phyloP scores from a whole-genome alignment of 345 rosid species.

The Pelargonium nanum region DNA sequence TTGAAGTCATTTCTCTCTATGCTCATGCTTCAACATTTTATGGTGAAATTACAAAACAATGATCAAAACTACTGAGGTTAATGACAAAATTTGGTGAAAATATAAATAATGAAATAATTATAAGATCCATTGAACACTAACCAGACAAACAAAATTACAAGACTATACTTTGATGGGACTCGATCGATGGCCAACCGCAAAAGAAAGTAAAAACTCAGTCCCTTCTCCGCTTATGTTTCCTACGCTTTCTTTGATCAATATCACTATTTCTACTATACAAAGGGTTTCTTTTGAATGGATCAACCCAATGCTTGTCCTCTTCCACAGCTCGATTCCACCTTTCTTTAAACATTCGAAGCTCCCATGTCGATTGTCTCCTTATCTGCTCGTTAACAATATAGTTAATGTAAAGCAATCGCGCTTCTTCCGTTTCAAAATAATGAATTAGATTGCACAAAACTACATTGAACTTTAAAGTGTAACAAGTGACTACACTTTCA shows the following conservation, averaged over 20 bases:
- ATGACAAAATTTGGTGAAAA: background rate
- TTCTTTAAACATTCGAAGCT: constrained; percentile 54
- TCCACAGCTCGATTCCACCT: constrained; percentile 69
- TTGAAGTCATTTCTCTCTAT: too few species aligned
- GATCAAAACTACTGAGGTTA: too few species aligned
- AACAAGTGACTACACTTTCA: too few species aligned
- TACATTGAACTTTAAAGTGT: too few species aligned
- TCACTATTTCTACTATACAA: background rate
- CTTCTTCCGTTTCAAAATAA: too few species aligned
- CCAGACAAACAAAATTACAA: background rate
- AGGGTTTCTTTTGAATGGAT: constrained; percentile 29
- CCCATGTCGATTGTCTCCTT: constrained; percentile 88
- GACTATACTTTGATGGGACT: constrained; percentile 3
- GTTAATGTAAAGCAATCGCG: too few species aligned
- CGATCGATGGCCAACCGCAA: too few species aligned
- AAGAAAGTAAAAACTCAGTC: background rate
- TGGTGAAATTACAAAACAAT: too few species aligned
- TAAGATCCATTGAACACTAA: background rate
- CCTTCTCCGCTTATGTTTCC: background rate
- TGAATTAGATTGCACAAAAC: too few species aligned
- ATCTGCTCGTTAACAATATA: constrained; percentile 39
- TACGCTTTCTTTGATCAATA: constrained; percentile 14
- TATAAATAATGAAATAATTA: constrained; percentile 29
- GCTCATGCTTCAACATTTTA: too few species aligned
- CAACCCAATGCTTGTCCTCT: constrained; percentile 62